Conservation (phyloP, 2,329 filamentous ascomycete genomes). For the Trichothecium roseum region DNA sequence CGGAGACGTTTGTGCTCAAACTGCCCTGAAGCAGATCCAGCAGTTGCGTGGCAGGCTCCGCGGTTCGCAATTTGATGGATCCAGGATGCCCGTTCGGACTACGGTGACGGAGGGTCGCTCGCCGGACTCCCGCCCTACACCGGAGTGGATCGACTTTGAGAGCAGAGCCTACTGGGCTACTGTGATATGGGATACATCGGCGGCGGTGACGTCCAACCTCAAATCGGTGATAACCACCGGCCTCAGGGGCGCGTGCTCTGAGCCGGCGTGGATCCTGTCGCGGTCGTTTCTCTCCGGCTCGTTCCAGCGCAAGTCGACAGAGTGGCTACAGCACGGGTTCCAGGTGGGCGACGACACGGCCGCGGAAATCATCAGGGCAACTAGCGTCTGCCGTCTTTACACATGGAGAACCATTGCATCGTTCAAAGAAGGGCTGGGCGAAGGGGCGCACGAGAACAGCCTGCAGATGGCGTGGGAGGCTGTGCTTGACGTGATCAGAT, state of each 20-base stretch:
- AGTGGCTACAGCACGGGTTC: background rate
- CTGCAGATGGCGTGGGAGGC: constrained; percentile 6
- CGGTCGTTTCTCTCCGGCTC: constrained; percentile 5
- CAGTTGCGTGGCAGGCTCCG: constrained; percentile 3
- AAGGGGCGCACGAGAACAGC: constrained; percentile 7
- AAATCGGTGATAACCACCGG: constrained; percentile 7
- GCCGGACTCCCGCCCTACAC: background rate
- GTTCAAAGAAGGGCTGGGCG: constrained; percentile 8
- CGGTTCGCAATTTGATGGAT: background rate
- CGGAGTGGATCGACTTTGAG: constrained; percentile 3
- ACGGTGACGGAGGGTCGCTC: background rate
- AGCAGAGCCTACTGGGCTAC: constrained; percentile 7
- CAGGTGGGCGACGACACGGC: constrained; percentile 4
- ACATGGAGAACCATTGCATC: constrained; percentile 8
- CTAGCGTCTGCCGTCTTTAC: constrained; percentile 5
- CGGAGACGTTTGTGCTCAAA: constrained; percentile 6
- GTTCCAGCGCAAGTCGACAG: background rate
- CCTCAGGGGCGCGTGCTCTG: constrained; percentile 7
- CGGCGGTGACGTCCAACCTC: constrained; percentile 6
- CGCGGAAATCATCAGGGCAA: constrained; percentile 2
- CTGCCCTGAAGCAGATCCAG: constrained; percentile 5
- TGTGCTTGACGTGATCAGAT: background rate
- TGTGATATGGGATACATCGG: constrained; percentile 8
- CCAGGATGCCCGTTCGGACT: background rate
- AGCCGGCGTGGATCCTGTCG: constrained; percentile 7